phyloP scores from a whole-genome alignment of 2,329 filamentous ascomycete species.

The Dactylellina cionopaga region DNA sequence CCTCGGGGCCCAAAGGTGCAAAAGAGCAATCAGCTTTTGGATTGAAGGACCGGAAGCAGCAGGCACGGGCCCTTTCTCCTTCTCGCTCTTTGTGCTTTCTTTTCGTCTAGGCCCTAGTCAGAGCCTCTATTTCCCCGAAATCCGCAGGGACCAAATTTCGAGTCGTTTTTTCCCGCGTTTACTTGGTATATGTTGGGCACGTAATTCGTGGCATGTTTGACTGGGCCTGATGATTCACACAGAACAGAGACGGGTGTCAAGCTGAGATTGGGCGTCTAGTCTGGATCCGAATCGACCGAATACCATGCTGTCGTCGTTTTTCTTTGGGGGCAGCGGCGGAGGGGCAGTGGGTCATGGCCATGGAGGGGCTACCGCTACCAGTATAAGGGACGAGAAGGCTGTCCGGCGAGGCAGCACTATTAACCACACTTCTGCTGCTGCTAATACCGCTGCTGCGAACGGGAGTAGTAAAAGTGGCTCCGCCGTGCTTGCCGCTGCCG shows the following conservation, averaged over 20 bases:
- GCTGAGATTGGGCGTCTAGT: slow-evolving; percentile 39
- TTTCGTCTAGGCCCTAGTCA: slow-evolving; percentile 30
- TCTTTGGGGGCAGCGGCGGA: slow-evolving; percentile 36
- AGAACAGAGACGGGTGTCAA: slow-evolving; percentile 37
- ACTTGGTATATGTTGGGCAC: slow-evolving; percentile 24
- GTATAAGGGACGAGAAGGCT: slow-evolving; percentile 40
- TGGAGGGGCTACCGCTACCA: slow-evolving; percentile 32
- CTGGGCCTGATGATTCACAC: slow-evolving; percentile 46
- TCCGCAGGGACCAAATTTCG: slow-evolving; percentile 29
- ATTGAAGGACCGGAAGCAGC: background rate
- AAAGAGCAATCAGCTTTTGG: slow-evolving; percentile 1
- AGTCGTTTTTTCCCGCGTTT: slow-evolving; percentile 30
- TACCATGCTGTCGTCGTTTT: slow-evolving; percentile 46
- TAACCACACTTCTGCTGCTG: background rate
- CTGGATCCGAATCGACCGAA: slow-evolving; percentile 13
- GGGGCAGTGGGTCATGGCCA: slow-evolving; percentile 22
- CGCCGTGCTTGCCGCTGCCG: too few species aligned
- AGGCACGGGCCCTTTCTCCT: slow-evolving; percentile 3
- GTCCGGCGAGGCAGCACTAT: slow-evolving; percentile 32
- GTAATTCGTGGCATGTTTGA: slow-evolving; percentile 48
- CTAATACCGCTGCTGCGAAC: background rate
- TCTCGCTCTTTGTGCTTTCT: slow-evolving; percentile 1
- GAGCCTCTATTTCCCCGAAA: slow-evolving; percentile 25
- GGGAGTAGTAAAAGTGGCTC: too few species aligned
- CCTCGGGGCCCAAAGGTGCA: slow-evolving; percentile 25